These are phyloP conservation scores for Daldinia sp. DNA, from an alignment of 2,329 filamentous ascomycete genomes.

Conservation along the genomic window DNA sequence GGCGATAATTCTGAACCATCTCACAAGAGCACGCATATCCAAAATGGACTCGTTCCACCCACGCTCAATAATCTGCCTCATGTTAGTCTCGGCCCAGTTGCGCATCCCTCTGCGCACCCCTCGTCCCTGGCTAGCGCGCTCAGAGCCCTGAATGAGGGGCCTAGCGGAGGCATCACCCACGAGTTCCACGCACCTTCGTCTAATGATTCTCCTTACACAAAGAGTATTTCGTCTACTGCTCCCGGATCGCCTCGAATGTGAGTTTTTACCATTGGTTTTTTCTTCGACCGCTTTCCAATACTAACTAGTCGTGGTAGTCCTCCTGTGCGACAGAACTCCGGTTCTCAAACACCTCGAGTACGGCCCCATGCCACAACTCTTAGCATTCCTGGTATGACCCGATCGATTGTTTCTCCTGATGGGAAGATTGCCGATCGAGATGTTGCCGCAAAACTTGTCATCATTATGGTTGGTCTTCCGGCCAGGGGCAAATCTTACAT, in stretches of 20 bases:
- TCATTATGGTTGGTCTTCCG: constrained; percentile 97
- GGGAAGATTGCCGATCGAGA: constrained; percentile 92
- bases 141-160: constrained; percentile 54
- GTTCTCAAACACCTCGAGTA: constrained; percentile 77
- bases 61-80: constrained; percentile 43
- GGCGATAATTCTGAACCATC: constrained; percentile 31
- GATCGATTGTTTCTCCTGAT: constrained; percentile 94
- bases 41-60: constrained; percentile 37
- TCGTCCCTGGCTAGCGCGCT: constrained; percentile 54
- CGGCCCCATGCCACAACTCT: constrained; percentile 89
- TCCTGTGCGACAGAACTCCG: constrained; percentile 76
- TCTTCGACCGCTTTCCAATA: constrained; percentile 7
- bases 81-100: constrained; percentile 42
- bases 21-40: constrained; percentile 29
- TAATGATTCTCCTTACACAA: constrained; percentile 64
- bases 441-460: constrained; percentile 94
- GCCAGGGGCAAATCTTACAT: constrained; percentile 98
- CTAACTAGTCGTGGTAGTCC: constrained; percentile 56
- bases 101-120: constrained; percentile 46
- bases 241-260: constrained; percentile 67
- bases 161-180: constrained; percentile 43
- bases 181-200: constrained; percentile 44
- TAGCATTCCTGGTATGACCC: constrained; percentile 95
- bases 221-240: constrained; percentile 66
- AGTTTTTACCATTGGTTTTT: constrained; percentile 43